A percentile compares a stretch with the other conserved stretches of the same genome.
Evolutionary conservation across 192 early-diverging fungal genomes (phyloP).

Genomic region (Phycomyces nitens): DNA sequence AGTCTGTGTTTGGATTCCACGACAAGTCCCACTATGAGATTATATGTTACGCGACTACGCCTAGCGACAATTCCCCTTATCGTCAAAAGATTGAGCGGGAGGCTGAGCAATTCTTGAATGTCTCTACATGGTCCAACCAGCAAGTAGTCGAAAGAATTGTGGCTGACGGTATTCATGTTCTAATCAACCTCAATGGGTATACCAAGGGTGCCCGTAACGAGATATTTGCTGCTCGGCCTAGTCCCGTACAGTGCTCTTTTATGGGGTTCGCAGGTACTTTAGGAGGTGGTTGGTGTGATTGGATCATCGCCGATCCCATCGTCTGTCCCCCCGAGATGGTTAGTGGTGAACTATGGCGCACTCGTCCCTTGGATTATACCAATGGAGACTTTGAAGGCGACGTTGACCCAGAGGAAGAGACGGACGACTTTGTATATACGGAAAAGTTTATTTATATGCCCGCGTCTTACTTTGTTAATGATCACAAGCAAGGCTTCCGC

Average conservation of each 20-base stretch:
- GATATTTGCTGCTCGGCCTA: conserved; percentile 87
- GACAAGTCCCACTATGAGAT: conserved; percentile 68
- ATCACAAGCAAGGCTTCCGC: conserved; percentile 88
- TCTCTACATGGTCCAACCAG: conserved; percentile 65
- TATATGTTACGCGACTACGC: conserved; percentile 82
- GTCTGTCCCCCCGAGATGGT: conserved; percentile 72
- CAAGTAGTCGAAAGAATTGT: conserved; percentile 73
- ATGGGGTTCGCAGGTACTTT: conserved; percentile 95
- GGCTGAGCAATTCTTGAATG: conserved; percentile 78
- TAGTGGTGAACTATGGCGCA: conserved; percentile 52
- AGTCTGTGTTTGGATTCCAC: conserved; percentile 93
- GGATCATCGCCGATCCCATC: conserved; percentile 71
- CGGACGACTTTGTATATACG: conserved; percentile 72
- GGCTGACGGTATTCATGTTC: conserved; percentile 78
- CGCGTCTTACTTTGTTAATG: conserved; percentile 91
- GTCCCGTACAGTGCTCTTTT: conserved; percentile 83
- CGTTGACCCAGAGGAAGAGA: conserved; percentile 51
- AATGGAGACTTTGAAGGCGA: conserved; percentile 49
- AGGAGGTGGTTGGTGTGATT: conserved; percentile 84
- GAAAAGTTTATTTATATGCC: conserved; percentile 93
- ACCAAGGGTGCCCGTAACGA: conserved; percentile 95
- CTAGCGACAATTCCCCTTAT: conserved; percentile 73
- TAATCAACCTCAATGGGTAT: conserved; percentile 94
- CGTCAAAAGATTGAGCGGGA: conserved; percentile 78
- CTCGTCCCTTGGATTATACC: conserved; percentile 41